Conservation (phyloP, 306 rosid species). For the Cicer chorassanicum region DNA sequence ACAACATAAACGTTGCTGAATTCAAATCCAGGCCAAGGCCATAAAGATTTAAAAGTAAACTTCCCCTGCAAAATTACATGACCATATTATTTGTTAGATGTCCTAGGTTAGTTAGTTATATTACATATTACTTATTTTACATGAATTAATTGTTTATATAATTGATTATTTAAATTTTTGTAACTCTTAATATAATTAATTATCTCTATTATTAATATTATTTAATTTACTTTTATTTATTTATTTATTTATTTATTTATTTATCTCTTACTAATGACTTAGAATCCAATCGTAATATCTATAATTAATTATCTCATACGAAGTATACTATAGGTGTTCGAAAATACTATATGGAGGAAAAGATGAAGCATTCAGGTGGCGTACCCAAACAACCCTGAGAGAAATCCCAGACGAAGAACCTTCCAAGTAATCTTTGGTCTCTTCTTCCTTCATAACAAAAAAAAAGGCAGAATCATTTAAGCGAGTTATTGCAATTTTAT, state of each 20-base stretch:
- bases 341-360: neutral
- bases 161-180: too few relatives aligned
- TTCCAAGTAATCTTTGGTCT: conserved; percentile 59
- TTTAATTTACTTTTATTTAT: too few relatives aligned
- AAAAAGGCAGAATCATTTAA: neutral
- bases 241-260: too few relatives aligned
- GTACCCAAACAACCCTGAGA: conserved; percentile 72
- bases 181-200: too few relatives aligned
- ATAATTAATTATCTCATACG: neutral
- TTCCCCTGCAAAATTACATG: conserved; percentile 50
- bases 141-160: too few relatives aligned
- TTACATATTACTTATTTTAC: too few relatives aligned
- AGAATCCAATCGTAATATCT: too few relatives aligned
- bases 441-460: conserved; percentile 45
- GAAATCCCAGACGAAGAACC: conserved; percentile 54
- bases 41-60: conserved; percentile 53
- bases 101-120: too few relatives aligned
- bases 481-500: too few relatives aligned
- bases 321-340: neutral
- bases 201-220: too few relatives aligned
- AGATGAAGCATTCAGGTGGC: neutral
- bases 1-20: conserved; percentile 57
- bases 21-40: conserved; percentile 47
- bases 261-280: too few relatives aligned
- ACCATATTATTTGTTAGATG: neutral